Conservation (phyloP, 2,329 filamentous ascomycete species). For the Neophaeococcomyces aloes region DNA sequence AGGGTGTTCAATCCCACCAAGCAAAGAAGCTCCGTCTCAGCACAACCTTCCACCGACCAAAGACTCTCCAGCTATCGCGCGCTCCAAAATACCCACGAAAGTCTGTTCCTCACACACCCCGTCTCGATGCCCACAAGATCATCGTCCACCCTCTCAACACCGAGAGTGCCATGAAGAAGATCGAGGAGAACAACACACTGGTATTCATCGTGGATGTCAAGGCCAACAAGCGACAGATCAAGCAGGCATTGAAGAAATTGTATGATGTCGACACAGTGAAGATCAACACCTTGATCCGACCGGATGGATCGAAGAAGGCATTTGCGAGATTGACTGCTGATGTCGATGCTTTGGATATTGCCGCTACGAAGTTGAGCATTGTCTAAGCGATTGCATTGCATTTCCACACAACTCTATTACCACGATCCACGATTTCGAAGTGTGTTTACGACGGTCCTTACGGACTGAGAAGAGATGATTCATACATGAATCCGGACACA, state of each 20-base stretch:
- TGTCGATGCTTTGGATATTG: constrained; percentile 97
- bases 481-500: neutral
- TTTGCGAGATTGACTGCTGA: constrained; percentile 91
- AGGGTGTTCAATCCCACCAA: constrained; percentile 78
- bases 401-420: too few species aligned
- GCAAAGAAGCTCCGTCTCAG: constrained; percentile 82
- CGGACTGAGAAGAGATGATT: neutral
- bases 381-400: constrained; percentile 55
- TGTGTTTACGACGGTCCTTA: too few species aligned
- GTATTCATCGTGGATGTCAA: constrained; percentile 95
- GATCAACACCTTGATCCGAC: constrained; percentile 97
- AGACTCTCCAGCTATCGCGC: constrained; percentile 87
- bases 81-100: constrained; percentile 94
- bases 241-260: constrained; percentile 94
- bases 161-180: constrained; percentile 99
- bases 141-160: constrained; percentile 98
- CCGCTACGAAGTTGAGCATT: constrained; percentile 95
- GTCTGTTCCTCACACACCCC: constrained; percentile 77
- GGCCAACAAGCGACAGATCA: constrained; percentile 99
- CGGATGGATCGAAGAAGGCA: constrained; percentile 97
- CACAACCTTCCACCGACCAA: constrained; percentile 95
- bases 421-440: too few species aligned
- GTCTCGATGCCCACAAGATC: constrained; percentile 95
- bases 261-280: constrained; percentile 98
- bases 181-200: constrained; percentile 99